phyloP scores from a whole-genome alignment of 2,329 filamentous ascomycete species.

The Ceratocystis lukuohia region DNA sequence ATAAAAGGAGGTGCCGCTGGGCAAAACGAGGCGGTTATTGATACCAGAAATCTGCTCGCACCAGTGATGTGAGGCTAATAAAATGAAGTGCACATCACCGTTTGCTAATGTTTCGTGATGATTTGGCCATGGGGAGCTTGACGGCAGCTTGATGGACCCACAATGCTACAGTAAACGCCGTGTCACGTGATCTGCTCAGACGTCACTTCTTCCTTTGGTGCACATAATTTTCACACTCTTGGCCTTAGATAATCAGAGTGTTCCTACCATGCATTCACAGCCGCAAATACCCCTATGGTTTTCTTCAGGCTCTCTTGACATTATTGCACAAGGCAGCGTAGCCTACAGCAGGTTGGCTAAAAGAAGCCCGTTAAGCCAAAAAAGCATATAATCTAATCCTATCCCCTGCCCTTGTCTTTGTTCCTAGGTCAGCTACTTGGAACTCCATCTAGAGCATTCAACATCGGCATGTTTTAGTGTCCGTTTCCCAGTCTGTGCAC shows the following conservation, averaged over 20 bases:
- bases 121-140: neutral
- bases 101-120: neutral
- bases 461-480: neutral
- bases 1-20: neutral
- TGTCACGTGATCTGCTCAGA: neutral
- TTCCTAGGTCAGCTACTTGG: neutral
- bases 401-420: neutral
- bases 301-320: too few relatives aligned
- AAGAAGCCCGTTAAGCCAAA: too few relatives aligned
- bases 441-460: neutral
- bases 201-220: neutral
- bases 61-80: neutral
- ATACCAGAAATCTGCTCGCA: neutral
- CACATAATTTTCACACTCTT: neutral
- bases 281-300: too few relatives aligned
- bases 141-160: neutral
- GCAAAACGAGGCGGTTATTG: neutral
- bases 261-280: too few relatives aligned
- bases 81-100: neutral
- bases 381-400: too few relatives aligned
- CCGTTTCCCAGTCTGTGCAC: constrained; percentile 1
- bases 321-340: too few relatives aligned
- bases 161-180: neutral
- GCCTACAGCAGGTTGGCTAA: too few relatives aligned
- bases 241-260: neutral